phyloP scores from a whole-genome alignment of 163 green algal genomes.

The Prototheca cutis region DNA sequence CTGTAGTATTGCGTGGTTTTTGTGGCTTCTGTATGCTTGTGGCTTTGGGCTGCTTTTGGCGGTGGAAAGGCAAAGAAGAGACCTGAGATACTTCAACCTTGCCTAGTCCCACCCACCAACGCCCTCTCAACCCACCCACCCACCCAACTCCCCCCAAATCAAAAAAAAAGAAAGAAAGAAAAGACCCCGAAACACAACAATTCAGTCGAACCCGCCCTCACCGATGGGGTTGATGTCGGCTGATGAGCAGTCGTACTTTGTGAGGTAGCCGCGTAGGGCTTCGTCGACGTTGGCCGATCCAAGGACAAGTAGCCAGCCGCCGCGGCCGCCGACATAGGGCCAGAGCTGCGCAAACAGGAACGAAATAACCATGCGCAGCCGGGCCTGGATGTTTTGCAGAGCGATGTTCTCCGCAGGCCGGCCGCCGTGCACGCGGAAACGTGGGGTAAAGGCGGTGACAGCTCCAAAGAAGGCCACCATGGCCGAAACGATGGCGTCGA shows the following conservation, averaged over 20 bases:
- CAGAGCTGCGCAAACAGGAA: constrained; percentile 75
- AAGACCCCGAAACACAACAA: no score
- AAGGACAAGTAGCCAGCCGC: constrained; percentile 88
- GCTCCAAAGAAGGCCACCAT: constrained; percentile 63
- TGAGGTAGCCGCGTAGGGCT: constrained; percentile 75
- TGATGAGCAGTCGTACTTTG: constrained; percentile 88
- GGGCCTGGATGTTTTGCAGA: constrained; percentile 93
- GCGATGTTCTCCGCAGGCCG: constrained; percentile 81
- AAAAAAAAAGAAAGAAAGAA: no score
- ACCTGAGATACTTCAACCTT: no score
- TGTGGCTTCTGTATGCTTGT: no score
- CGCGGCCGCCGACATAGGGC: constrained; percentile 68
- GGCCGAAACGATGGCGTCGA: constrained; percentile 74
- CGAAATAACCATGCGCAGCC: constrained; percentile 89
- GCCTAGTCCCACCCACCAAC: no score
- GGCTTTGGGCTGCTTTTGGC: no score
- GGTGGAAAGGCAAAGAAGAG: no score
- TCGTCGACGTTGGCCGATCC: constrained; percentile 95
- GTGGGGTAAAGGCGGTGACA: constrained; percentile 65
- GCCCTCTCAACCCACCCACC: no score
- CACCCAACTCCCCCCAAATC: no score
- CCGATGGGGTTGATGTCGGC: constrained; percentile 97
- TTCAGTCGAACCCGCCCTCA: no score
- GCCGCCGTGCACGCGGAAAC: constrained; percentile 75
- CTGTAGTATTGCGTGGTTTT: no score